Evolutionary conservation across 192 early-diverging fungal species (phyloP), one percentile per base, ranked within the genome.

Genomic region (Spinellus fusiger): DNA sequence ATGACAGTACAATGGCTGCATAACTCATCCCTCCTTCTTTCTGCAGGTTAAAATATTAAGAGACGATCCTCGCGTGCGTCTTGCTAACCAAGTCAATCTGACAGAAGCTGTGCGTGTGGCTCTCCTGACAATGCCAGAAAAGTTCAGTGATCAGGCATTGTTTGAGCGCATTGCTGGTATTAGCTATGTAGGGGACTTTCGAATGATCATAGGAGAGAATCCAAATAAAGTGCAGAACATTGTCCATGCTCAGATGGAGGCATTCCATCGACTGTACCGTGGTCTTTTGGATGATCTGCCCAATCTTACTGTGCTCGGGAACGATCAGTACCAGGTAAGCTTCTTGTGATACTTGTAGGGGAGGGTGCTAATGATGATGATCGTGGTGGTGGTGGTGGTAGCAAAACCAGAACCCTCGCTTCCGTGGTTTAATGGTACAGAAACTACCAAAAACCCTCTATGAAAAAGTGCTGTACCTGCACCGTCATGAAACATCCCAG

Each of bases 171-270:
- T 99, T 59, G 91, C 92, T 1, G 83, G 82, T 35, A 66, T 99
- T 16, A 97, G 95, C 8, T 99, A 94, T 66, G 34, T 64, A 38
- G 96, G 97, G 38, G 97, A 99, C 64, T 92, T 97, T 71, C 85
- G 97, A 34, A 96, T 92, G 92, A 68, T 65, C 32, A 61, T 97
- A 28, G 88, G 91, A 35, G 97, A 99, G 77, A 95, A 98, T 71
- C 97, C 97, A 6, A 80, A 89, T 69, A 99, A 99, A 72, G 85
- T 99, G 23, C 70, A 85, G 62, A 97, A 99, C 68, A 96, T 98
- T 69, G 95, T 99, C 23, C 76, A 77, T 35, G 84, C 78, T 2
- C 97, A 95, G 56, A 61, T 84, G 54, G 37, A 77, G 0, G 70
- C 82, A 40, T 84, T 88, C 51, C 68, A 73, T 59, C 73, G 69